phyloP scores from a whole-genome alignment of 345 rosid genomes.

The Hypericum androsaemum region DNA sequence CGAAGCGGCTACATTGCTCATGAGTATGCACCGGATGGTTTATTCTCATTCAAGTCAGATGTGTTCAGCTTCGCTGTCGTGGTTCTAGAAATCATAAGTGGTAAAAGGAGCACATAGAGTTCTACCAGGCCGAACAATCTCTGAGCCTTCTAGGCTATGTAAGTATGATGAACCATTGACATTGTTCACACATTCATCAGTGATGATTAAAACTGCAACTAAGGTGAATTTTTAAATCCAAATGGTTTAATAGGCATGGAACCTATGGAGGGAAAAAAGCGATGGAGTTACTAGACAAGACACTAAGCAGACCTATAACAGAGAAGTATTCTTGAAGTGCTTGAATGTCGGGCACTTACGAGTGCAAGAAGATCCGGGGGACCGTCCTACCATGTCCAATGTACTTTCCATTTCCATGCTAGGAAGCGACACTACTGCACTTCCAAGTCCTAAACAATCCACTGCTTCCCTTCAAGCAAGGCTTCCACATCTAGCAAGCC shows the following conservation, averaged over 20 bases:
- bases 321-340: slow-evolving; percentile 15
- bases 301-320: slow-evolving; percentile 2
- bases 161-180: not conserved
- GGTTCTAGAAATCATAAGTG: slow-evolving; percentile 22
- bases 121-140: slow-evolving; percentile 5
- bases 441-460: slow-evolving; percentile 19
- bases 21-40: slow-evolving; percentile 19
- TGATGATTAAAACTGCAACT: not conserved
- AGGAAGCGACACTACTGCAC: slow-evolving; percentile 11
- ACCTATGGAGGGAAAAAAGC: slow-evolving; percentile 13
- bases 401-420: slow-evolving; percentile 18
- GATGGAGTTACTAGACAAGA: slow-evolving; percentile 13
- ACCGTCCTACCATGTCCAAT: slow-evolving; percentile 24
- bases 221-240: not conserved
- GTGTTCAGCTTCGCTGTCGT: slow-evolving; percentile 28
- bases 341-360: slow-evolving; percentile 19
- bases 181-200: not conserved
- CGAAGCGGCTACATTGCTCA: slow-evolving; percentile 25
- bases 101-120: slow-evolving; percentile 17
- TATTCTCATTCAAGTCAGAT: slow-evolving; percentile 24
- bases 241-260: slow-evolving; percentile 11
- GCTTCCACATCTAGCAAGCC: slow-evolving; percentile 10
- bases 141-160: slow-evolving; percentile 16
- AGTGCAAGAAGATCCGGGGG: slow-evolving; percentile 27
- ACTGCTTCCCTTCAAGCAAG: slow-evolving; percentile 1